These are phyloP conservation scores for Breynia disticha DNA, from an alignment of 441 rosid species.

Conservation along the genomic window DNA sequence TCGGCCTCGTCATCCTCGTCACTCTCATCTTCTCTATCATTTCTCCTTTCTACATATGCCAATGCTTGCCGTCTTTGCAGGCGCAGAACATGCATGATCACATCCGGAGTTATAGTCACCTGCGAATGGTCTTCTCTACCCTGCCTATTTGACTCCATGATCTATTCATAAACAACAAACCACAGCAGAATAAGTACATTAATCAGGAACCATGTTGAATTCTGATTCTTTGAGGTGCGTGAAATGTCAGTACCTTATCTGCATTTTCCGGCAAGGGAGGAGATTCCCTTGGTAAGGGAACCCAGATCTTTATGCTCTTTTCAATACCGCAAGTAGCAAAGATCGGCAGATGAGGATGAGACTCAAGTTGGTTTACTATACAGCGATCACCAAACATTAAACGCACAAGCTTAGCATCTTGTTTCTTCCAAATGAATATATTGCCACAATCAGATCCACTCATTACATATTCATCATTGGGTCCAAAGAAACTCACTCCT, in stretches of 20 bases:
- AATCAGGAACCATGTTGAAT: not conserved
- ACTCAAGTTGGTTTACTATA: constrained; percentile 60
- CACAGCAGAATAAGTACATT: not conserved
- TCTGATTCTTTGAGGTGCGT: not conserved
- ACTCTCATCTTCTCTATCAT: constrained; percentile 25
- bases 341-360: constrained; percentile 49
- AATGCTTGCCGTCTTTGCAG: constrained; percentile 54
- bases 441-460: constrained; percentile 82
- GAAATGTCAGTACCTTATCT: constrained; percentile 31
- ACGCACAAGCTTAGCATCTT: constrained; percentile 48
- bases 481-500: constrained; percentile 74
- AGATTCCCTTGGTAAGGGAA: constrained; percentile 29
- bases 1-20: constrained; percentile 33
- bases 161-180: constrained; percentile 24
- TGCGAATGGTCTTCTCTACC: constrained; percentile 49
- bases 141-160: constrained; percentile 45
- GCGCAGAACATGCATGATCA: constrained; percentile 53
- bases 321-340: constrained; percentile 65
- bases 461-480: constrained; percentile 53
- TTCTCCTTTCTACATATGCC: constrained; percentile 43
- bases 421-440: constrained; percentile 68
- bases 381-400: constrained; percentile 46
- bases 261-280: constrained; percentile 36
- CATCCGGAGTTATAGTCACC: constrained; percentile 40
- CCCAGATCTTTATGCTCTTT: constrained; percentile 55